Conservation (phyloP, 495 filamentous ascomycete genomes). For the Podospora pseudopauciseta region DNA sequence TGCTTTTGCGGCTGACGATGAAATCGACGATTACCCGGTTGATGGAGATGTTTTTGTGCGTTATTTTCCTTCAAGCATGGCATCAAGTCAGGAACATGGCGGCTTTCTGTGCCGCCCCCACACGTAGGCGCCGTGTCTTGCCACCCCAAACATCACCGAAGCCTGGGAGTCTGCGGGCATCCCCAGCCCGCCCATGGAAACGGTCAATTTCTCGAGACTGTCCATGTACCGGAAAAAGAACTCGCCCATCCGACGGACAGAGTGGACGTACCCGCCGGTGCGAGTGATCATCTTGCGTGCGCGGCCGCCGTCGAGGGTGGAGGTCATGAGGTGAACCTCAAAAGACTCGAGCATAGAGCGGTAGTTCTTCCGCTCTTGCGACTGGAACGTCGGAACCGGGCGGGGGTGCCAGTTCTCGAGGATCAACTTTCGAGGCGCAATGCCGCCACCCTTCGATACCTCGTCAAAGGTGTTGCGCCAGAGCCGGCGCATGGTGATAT, state of each 20-base stretch:
- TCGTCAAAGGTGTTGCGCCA: neutral
- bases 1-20: neutral
- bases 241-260: neutral
- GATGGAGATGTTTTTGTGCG: neutral
- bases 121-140: no score
- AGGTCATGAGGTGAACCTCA: neutral
- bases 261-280: neutral
- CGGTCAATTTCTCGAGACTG: neutral
- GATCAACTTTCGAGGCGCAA: neutral
- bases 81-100: neutral
- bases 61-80: neutral
- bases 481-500: conserved; percentile 5
- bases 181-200: neutral
- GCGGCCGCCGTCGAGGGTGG: neutral
- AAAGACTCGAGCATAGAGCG: neutral
- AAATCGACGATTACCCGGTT: neutral
- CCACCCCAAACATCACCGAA: neutral
- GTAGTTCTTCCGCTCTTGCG: neutral
- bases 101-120: no score
- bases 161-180: neutral
- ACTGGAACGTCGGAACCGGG: neutral
- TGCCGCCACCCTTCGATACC: neutral
- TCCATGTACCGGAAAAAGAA: neutral
- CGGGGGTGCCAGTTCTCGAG: conserved; percentile 6
- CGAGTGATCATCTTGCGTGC: neutral